A percentile compares a stretch with the other conserved stretches of the same genome.
Conservation (phyloP, 2,329 filamentous ascomycete genomes). For the Fusarium transvaalense region DNA sequence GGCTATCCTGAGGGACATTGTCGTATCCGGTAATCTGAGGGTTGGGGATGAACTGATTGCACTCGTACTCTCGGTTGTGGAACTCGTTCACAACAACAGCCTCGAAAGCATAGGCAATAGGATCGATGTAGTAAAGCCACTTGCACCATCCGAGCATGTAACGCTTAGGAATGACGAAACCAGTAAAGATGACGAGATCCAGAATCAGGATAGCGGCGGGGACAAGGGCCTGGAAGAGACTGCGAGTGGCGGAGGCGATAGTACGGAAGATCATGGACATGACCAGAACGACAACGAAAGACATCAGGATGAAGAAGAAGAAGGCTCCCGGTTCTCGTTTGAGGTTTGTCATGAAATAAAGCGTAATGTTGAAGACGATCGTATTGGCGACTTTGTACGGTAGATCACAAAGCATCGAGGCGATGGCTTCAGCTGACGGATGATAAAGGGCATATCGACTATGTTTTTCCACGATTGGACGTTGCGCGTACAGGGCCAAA, state of each 20-base stretch:
- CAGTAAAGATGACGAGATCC: constrained; percentile 73
- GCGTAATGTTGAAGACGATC: constrained; percentile 79
- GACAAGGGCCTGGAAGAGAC: constrained; percentile 49
- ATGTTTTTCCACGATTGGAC: constrained; percentile 93
- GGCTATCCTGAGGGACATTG: constrained; percentile 44
- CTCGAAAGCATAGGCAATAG: constrained; percentile 84
- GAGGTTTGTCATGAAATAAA: constrained; percentile 91
- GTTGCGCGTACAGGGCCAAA: constrained; percentile 86
- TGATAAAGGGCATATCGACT: constrained; percentile 88
- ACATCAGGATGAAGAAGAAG: constrained; percentile 87
- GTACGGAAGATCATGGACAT: constrained; percentile 74
- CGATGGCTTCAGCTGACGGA: constrained; percentile 87
- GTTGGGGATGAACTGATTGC: constrained; percentile 60
- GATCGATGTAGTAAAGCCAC: constrained; percentile 87
- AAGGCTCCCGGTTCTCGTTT: constrained; percentile 79
- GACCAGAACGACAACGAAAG: constrained; percentile 76
- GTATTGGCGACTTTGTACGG: constrained; percentile 81
- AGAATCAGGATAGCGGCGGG: constrained; percentile 49
- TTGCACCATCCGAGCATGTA: constrained; percentile 85
- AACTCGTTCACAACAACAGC: constrained; percentile 88
- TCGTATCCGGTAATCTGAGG: constrained; percentile 46
- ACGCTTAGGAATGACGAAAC: constrained; percentile 72
- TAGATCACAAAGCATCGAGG: constrained; percentile 87
- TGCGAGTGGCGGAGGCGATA: constrained; percentile 48
- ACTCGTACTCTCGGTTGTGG: constrained; percentile 69